phyloP scores from a whole-genome alignment of 768 basidiomycete genomes.

The Cytidiella melzeri region DNA sequence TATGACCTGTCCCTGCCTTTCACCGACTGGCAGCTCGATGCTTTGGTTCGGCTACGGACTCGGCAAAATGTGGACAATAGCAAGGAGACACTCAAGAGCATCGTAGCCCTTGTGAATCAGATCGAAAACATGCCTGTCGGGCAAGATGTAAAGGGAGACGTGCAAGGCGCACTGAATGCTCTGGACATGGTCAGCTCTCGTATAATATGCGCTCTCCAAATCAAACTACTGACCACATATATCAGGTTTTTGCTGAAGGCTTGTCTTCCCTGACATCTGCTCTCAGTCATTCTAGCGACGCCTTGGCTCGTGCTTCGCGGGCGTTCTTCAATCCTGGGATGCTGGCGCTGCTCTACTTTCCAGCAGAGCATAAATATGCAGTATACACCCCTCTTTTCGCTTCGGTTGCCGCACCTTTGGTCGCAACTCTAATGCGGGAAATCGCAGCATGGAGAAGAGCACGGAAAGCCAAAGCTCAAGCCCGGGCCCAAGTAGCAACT shows the following conservation, averaged over 20 bases:
- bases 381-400: slow-evolving; percentile 96
- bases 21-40: slow-evolving; percentile 77
- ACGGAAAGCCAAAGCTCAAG: slow-evolving; percentile 9
- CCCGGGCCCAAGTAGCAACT: neutral
- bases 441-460: slow-evolving; percentile 49
- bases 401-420: slow-evolving; percentile 76
- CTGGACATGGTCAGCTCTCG: slow-evolving; percentile 58
- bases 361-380: slow-evolving; percentile 95
- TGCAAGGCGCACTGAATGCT: slow-evolving; percentile 61
- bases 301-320: slow-evolving; percentile 61
- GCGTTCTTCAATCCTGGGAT: slow-evolving; percentile 98
- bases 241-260: slow-evolving; percentile 35
- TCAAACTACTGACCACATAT: slow-evolving; percentile 1
- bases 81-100: slow-evolving; percentile 74
- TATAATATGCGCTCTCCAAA: neutral
- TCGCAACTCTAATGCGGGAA: slow-evolving; percentile 72
- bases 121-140: slow-evolving; percentile 93
- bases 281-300: slow-evolving; percentile 55
- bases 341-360: slow-evolving; percentile 94
- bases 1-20: slow-evolving; percentile 26
- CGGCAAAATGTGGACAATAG: slow-evolving; percentile 62
- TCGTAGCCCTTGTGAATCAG: slow-evolving; percentile 75
- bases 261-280: slow-evolving; percentile 36
- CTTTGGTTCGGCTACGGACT: slow-evolving; percentile 64
- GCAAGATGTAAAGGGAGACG: slow-evolving; percentile 64